Evolutionary conservation across 345 rosid genomes (phyloP).

Genomic region (Hibiscus tridactylites): DNA sequence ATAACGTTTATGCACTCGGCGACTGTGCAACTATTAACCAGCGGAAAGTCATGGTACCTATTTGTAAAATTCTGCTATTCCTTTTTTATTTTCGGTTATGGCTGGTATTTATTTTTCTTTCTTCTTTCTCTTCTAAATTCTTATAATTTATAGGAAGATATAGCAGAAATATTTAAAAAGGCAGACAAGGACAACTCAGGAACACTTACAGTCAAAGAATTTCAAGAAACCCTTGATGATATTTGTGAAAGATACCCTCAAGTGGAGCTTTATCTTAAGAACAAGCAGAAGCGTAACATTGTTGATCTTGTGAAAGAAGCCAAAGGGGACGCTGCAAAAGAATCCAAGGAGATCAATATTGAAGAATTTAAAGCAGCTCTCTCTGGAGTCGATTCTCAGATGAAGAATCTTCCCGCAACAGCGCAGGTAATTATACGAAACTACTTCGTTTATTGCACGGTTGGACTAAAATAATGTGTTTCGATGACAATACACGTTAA

Average conservation of each 20-base stretch:
- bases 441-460: not conserved
- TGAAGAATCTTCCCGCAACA: constrained; percentile 84
- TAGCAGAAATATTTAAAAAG: constrained; percentile 57
- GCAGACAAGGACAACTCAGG: constrained; percentile 89
- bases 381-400: constrained; percentile 63
- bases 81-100: not conserved
- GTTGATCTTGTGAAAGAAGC: constrained; percentile 67
- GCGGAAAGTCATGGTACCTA: constrained; percentile 70
- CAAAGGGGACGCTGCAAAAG: constrained; percentile 48
- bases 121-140: not conserved
- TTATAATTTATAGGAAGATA: constrained; percentile 47
- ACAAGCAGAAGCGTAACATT: constrained; percentile 51
- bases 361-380: constrained; percentile 78
- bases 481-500: not conserved
- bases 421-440: constrained; percentile 72
- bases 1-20: constrained; percentile 77
- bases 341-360: constrained; percentile 55
- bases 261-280: constrained; percentile 77
- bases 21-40: constrained; percentile 91
- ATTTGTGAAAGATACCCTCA: constrained; percentile 76
- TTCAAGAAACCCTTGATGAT: constrained; percentile 73
- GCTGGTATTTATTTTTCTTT: not conserved
- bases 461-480: not conserved
- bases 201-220: constrained; percentile 54
- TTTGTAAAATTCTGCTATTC: not conserved